These are phyloP conservation scores for Lojkania enalia DNA, from an alignment of 2,329 filamentous ascomycete genomes.

Conservation along the genomic window DNA sequence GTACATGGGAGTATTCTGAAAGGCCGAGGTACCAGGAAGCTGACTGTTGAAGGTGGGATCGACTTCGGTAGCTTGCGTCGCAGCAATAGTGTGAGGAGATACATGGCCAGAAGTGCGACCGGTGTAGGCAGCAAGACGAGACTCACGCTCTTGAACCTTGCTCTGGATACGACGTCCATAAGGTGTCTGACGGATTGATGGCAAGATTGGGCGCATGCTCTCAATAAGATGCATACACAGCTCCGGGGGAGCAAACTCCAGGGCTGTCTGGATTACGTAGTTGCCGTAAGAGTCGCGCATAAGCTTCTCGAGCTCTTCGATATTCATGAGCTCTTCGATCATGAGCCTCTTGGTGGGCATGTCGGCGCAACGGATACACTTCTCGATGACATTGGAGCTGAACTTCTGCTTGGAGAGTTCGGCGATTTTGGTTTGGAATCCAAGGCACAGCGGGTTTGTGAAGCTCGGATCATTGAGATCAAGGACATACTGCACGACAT, in stretches of 20 bases:
- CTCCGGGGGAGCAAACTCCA: conserved; percentile 43
- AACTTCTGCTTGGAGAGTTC: conserved; percentile 93
- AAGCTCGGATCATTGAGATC: conserved; percentile 87
- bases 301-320: conserved; percentile 81
- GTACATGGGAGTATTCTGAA: conserved; percentile 37
- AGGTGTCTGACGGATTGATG: conserved; percentile 83
- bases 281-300: conserved; percentile 94
- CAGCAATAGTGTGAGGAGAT: conserved; percentile 31
- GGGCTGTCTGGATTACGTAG: conserved; percentile 94
- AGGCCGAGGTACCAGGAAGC: conserved; percentile 21
- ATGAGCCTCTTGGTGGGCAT: conserved; percentile 75
- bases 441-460: conserved; percentile 82
- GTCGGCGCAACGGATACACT: conserved; percentile 79
- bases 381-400: conserved; percentile 98
- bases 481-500: conserved; percentile 97
- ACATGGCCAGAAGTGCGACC: conserved; percentile 34
- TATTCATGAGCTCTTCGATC: conserved; percentile 76
- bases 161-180: conserved; percentile 92
- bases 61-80: conserved; percentile 28
- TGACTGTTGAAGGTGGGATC: conserved; percentile 24
- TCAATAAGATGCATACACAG: conserved; percentile 68
- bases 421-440: conserved; percentile 74
- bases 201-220: conserved; percentile 80
- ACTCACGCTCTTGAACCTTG: conserved; percentile 71
- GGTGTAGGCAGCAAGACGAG: conserved; percentile 36